Conservation (phyloP, 163 green algal genomes). For the Scenedesmus sp. region DNA sequence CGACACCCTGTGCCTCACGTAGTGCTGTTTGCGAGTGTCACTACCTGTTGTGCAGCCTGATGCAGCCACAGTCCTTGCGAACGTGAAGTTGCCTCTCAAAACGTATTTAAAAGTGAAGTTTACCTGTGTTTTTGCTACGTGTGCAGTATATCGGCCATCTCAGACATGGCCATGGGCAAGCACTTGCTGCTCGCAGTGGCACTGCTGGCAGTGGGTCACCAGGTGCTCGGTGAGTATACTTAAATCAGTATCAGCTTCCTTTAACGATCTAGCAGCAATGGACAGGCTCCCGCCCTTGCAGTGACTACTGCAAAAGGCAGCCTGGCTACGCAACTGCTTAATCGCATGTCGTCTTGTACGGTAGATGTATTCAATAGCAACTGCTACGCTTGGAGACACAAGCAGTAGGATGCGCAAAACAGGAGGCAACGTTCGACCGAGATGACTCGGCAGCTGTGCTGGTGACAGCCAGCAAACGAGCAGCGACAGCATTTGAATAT, state of each 20-base stretch:
- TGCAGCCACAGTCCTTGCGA: not conserved
- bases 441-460: not conserved
- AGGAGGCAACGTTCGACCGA: not conserved
- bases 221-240: not conserved
- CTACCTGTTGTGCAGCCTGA: not conserved
- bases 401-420: not conserved
- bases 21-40: not conserved
- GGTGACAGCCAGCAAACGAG: not conserved
- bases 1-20: not conserved
- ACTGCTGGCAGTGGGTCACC: not conserved
- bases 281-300: not conserved
- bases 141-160: not conserved
- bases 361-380: not conserved
- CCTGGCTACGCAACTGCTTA: not conserved
- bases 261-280: not conserved
- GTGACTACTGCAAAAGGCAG: not conserved
- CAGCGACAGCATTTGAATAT: not conserved
- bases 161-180: not conserved
- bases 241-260: not conserved
- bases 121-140: not conserved
- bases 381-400: not conserved
- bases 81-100: not conserved
- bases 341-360: not conserved
- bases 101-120: not conserved
- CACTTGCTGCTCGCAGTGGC: not conserved